Percentiles rank a stretch among this genome's conserved stretches.
phyloP scores from a whole-genome alignment of 441 rosid genomes.

The Adansonia rubrostipa region DNA sequence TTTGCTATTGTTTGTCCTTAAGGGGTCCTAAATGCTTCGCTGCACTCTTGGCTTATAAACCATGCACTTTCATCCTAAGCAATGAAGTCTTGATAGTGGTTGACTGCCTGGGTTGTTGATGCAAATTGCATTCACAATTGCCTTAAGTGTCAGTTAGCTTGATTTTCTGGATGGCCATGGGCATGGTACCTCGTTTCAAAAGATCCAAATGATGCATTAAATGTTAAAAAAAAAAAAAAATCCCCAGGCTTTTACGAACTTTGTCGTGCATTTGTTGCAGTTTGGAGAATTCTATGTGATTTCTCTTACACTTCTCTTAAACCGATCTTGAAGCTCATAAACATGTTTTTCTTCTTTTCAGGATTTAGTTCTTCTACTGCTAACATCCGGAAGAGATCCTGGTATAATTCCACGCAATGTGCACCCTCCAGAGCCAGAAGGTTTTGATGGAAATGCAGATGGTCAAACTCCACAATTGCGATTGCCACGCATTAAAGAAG shows the following conservation, averaged over 20 bases:
- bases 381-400: constrained; percentile 82
- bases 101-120: background rate
- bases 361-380: constrained; percentile 70
- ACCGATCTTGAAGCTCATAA: constrained; percentile 1
- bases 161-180: background rate
- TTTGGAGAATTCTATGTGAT: constrained; percentile 15
- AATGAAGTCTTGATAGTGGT: background rate
- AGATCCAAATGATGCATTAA: background rate
- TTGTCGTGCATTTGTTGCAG: background rate
- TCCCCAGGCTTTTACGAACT: background rate
- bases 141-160: background rate
- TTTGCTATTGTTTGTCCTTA: background rate
- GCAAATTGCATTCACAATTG: background rate
- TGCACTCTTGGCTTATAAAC: background rate
- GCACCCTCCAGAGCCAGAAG: constrained; percentile 81
- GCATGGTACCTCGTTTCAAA: background rate
- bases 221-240: background rate
- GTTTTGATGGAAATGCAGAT: constrained; percentile 53
- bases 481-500: constrained; percentile 71
- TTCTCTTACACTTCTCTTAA: background rate
- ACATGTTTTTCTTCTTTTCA: constrained; percentile 31
- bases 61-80: background rate
- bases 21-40: background rate
- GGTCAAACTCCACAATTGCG: constrained; percentile 66
- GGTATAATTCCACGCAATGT: constrained; percentile 73